Base-by-base conservation (phyloP, 129 eudicot genomes). In the Flaveria ramosissima region DNA sequence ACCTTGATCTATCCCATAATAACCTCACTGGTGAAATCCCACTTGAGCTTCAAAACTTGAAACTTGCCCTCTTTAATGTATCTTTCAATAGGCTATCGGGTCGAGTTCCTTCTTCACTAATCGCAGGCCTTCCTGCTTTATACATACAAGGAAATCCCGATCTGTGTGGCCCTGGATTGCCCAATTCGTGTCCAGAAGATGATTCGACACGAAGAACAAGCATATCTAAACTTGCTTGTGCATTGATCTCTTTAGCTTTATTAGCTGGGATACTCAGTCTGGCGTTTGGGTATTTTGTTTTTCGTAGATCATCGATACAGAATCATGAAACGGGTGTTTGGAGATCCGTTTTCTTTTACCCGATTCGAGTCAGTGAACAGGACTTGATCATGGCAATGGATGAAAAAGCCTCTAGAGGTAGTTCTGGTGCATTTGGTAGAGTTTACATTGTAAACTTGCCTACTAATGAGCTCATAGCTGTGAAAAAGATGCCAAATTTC, bases 21-120 rank as follows among this genome's bases (percentile, higher is more conserved):
- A 91, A 85, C 68, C 97, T 94, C 71, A 89, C 93, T 45, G 98
- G 97, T 62, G 75, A 83, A 70, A 91, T 94, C 76, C 98, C 97
- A 72, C 81, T 74, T 47, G 92, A 89, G 78, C 97, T 93, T 77
- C 93, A 89, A 77, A 88, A 88, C 75, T 70, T 90, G 80, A 93
- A 93, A 82, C 93, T 93, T 76, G 98, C 98, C 21, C 86, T 93
- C 17, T 93, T 93, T 32, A 93, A 93, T 84, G 98, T 93, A 0
- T 93, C 98, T n/a, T 93, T 81, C 78, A 93, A 90, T 79, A 70
- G 73, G 66, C 76, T 93, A 43, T 90, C 97, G 0, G 98, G 98
- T 16, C 83, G 82, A 67, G 93, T 90, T 68, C 97, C 98, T 8
- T 61, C 68, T 8, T 67, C 86, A 3, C 62, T 90, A 23, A 71